A percentile compares a stretch with the other conserved stretches of the same genome.
Conservation (phyloP, 176 grass and related monocot genomes). For the Oryza brachyantha region DNA sequence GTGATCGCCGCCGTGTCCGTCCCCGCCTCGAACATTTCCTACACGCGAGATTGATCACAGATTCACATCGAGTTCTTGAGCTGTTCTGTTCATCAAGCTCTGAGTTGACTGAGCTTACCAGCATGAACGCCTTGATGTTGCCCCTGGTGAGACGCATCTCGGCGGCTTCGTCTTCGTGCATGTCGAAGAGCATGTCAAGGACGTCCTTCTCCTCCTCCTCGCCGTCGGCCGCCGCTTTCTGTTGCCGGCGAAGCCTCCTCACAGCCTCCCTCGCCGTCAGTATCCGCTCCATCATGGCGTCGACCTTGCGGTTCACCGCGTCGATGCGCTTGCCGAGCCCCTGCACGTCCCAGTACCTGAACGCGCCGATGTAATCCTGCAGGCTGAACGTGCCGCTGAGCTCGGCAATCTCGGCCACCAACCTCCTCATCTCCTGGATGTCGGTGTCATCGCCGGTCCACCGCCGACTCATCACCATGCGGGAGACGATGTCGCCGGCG, state of each 20-base stretch:
- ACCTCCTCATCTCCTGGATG: conserved; percentile 45
- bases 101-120: conserved; percentile 27
- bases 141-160: conserved; percentile 51
- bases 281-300: conserved; percentile 58
- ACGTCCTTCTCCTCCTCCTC: conserved; percentile 26
- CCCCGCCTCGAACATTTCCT: conserved; percentile 72
- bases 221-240: neutral
- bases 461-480: conserved; percentile 54
- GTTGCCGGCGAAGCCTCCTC: neutral
- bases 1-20: conserved; percentile 64
- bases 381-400: conserved; percentile 59
- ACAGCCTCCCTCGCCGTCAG: conserved; percentile 32
- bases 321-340: conserved; percentile 50
- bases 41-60: neutral
- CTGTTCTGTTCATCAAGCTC: neutral
- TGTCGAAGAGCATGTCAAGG: conserved; percentile 53
- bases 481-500: conserved; percentile 50
- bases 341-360: conserved; percentile 67
- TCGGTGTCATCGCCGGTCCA: conserved; percentile 43
- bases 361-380: conserved; percentile 55
- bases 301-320: conserved; percentile 46
- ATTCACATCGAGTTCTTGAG: neutral
- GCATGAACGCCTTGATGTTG: conserved; percentile 67
- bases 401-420: conserved; percentile 46
- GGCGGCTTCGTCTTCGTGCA: conserved; percentile 44